Conservation (phyloP, 1,284 basidiomycete genomes). For the Moesziomyces antarcticus region DNA sequence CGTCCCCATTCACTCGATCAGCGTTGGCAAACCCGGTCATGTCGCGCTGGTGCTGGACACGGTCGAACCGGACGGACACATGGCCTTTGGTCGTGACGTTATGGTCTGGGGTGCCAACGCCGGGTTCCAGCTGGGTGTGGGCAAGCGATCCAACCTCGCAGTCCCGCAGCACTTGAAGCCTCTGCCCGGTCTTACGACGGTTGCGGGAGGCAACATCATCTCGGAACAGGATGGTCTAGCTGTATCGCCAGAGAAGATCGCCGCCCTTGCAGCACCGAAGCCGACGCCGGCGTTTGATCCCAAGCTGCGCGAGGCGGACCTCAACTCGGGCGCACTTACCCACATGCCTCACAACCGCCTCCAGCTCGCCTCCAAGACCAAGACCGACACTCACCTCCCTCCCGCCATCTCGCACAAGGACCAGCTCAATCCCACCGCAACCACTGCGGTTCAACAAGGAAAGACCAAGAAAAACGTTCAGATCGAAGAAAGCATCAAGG, state of each 20-base stretch:
- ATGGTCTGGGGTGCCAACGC: slow-evolving; percentile 70
- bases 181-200: slow-evolving; percentile 66
- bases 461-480: slow-evolving; percentile 41
- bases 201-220: slow-evolving; percentile 20
- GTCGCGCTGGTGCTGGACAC: slow-evolving; percentile 66
- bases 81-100: slow-evolving; percentile 71
- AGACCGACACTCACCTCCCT: slow-evolving; percentile 39
- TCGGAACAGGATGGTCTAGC: slow-evolving; percentile 32
- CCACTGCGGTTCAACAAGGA: slow-evolving; percentile 6
- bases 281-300: slow-evolving; percentile 17
- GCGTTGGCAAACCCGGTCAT: slow-evolving; percentile 77
- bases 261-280: slow-evolving; percentile 9
- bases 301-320: slow-evolving; percentile 51
- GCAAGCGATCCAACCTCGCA: slow-evolving; percentile 79
- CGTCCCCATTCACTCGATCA: slow-evolving; percentile 77
- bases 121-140: slow-evolving; percentile 74
- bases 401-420: slow-evolving; percentile 14
- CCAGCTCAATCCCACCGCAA: slow-evolving; percentile 2
- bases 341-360: slow-evolving; percentile 64
- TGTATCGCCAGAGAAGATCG: slow-evolving; percentile 19
- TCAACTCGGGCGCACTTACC: slow-evolving; percentile 57
- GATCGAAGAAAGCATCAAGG: slow-evolving; percentile 55
- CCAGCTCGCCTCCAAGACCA: slow-evolving; percentile 54
- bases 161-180: slow-evolving; percentile 74
- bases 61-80: slow-evolving; percentile 51